phyloP scores from a whole-genome alignment of 805 yeast genomes.

The Candida morakotiae region DNA sequence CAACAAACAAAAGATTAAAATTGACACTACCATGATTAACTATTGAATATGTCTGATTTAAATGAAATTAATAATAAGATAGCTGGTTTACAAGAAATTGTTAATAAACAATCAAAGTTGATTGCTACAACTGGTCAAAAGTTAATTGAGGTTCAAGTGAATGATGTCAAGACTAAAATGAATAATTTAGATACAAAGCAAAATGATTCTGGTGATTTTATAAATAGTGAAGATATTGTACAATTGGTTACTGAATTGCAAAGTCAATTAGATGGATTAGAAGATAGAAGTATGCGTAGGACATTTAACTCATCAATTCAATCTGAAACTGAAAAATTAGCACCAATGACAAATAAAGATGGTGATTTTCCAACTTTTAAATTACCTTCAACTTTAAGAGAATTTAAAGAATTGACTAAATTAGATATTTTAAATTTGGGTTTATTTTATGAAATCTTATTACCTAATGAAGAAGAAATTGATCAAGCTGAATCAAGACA shows the following conservation, averaged over 20 bases:
- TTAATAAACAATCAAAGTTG: conserved; percentile 61
- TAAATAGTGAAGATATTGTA: conserved; percentile 78
- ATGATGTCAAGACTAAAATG: conserved; percentile 43
- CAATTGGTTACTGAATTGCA: conserved; percentile 88
- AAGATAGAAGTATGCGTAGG: conserved; percentile 73
- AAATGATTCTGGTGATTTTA: conserved; percentile 43
- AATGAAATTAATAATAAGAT: conserved; percentile 43
- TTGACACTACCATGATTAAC: conserved; percentile 1
- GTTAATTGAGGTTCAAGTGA: conserved; percentile 63
- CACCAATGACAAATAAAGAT: conserved; percentile 72
- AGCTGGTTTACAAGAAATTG: conserved; percentile 46
- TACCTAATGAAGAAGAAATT: conserved; percentile 50
- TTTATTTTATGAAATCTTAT: conserved; percentile 71
- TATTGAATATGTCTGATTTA: conserved; percentile 8
- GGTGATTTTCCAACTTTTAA: conserved; percentile 61
- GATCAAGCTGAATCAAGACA: conserved; percentile 9
- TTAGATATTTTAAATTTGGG: conserved; percentile 50
- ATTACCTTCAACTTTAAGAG: conserved; percentile 58
- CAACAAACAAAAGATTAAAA: conserved; percentile 1
- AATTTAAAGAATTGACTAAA: conserved; percentile 46
- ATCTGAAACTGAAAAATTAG: conserved; percentile 36
- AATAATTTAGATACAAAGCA: conserved; percentile 16
- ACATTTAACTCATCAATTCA: conserved; percentile 49
- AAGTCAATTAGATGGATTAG: conserved; percentile 76
- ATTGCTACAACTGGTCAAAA: conserved; percentile 79